Conservation (phyloP, 164 flowering plant species). For the Nymphaea thermarum region DNA sequence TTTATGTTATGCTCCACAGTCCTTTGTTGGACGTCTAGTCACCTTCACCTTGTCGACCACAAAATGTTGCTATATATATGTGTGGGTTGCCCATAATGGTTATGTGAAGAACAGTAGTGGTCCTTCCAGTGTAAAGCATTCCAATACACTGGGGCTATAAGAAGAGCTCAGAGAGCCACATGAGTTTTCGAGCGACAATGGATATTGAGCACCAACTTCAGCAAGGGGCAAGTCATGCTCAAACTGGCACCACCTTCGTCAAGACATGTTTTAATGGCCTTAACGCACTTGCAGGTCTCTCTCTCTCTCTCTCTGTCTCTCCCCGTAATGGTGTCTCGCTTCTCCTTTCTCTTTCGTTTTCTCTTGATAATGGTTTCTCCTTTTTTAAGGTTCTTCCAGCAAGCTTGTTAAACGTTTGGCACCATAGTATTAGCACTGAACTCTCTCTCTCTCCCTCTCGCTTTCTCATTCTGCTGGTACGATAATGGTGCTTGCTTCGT, state of each 20-base stretch:
- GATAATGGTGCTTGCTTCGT: background rate
- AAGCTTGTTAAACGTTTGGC: background rate
- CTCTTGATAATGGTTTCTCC: background rate
- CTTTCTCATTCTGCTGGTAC: background rate
- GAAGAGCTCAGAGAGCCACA: too few species aligned
- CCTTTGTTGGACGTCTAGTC: too few species aligned
- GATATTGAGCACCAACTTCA: too few species aligned
- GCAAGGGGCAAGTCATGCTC: background rate
- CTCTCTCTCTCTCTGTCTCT: constrained; percentile 1
- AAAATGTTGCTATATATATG: too few species aligned
- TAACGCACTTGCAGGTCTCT: background rate
- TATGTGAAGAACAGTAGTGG: too few species aligned
- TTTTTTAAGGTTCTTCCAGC: background rate
- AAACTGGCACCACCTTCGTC: background rate
- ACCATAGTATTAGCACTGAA: background rate
- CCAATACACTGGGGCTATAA: too few species aligned
- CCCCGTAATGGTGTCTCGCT: background rate
- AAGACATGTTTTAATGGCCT: background rate
- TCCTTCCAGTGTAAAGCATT: too few species aligned
- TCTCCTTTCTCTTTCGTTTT: background rate
- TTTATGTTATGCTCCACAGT: too few species aligned
- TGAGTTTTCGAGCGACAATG: too few species aligned
- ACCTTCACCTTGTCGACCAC: too few species aligned
- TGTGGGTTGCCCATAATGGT: too few species aligned
- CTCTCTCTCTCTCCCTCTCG: background rate